A percentile compares a stretch with the other conserved stretches of the same genome.
phyloP scores from a whole-genome alignment of 2,329 filamentous ascomycete genomes.

The Colletotrichum sp. region DNA sequence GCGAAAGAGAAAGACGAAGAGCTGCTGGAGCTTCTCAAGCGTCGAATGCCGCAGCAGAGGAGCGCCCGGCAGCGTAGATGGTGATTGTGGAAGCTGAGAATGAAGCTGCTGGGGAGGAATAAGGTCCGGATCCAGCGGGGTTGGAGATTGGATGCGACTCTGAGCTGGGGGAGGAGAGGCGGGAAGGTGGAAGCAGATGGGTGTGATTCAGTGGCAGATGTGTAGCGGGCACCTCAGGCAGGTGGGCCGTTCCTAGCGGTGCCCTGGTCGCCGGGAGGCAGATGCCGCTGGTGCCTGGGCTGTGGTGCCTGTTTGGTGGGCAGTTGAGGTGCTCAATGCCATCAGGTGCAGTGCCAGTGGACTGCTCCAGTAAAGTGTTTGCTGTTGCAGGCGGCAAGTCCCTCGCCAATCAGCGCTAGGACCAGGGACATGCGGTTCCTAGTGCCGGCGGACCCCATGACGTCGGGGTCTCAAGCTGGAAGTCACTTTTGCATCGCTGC shows the following conservation, averaged over 20 bases:
- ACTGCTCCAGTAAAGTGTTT: background rate
- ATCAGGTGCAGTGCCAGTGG: background rate
- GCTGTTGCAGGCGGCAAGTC: conserved; percentile 3
- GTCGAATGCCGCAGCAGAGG: background rate
- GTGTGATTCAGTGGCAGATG: background rate
- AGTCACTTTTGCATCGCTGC: background rate
- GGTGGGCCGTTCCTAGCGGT: background rate
- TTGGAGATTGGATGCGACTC: conserved; percentile 8
- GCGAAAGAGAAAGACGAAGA: background rate
- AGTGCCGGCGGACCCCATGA: conserved; percentile 5
- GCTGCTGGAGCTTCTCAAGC: background rate
- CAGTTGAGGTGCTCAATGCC: background rate
- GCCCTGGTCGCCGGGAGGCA: background rate
- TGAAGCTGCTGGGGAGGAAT: background rate
- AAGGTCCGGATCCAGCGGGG: conserved; percentile 11
- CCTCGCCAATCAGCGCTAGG: conserved; percentile 12
- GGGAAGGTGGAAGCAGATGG: background rate
- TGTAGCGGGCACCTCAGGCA: background rate
- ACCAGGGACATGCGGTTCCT: conserved; percentile 11
- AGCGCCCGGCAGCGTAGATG: background rate
- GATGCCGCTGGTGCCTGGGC: background rate
- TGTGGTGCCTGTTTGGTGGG: background rate
- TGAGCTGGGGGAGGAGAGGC: background rate
- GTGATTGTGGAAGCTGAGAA: background rate
- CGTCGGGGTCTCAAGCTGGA: conserved; percentile 1